These are phyloP conservation scores for Cyclocybe aegerita DNA, from an alignment of 768 basidiomycete species.

Conservation along the genomic window DNA sequence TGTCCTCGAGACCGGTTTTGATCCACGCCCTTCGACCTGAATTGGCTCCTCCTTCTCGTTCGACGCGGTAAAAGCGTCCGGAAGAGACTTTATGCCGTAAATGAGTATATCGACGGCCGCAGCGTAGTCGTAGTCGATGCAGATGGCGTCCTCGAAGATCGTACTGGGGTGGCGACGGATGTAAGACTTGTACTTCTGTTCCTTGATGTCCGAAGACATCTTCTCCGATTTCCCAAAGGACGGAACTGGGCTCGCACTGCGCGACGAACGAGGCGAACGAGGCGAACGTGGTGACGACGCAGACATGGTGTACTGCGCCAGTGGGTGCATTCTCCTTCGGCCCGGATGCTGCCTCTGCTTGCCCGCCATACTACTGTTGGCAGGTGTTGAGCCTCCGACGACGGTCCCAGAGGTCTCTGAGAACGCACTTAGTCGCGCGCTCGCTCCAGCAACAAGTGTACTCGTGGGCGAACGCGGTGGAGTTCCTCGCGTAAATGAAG, in stretches of 20 bases:
- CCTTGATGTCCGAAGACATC: neutral
- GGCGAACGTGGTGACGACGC: neutral
- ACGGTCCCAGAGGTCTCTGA: too few species aligned
- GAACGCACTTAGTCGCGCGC: too few species aligned
- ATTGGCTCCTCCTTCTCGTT: neutral
- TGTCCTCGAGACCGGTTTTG: neutral
- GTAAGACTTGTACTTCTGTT: neutral
- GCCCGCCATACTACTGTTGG: too few species aligned
- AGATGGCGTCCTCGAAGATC: neutral
- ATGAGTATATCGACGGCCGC: slow-evolving; percentile 10
- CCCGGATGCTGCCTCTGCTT: too few species aligned
- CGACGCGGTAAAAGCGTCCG: too few species aligned
- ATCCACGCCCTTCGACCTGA: neutral
- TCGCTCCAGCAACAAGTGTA: too few species aligned
- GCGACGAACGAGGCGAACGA: neutral
- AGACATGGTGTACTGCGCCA: too few species aligned
- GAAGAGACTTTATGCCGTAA: neutral
- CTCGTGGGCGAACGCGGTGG: too few species aligned
- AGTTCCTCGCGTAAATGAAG: too few species aligned
- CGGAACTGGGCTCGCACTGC: neutral
- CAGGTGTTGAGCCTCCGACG: too few species aligned
- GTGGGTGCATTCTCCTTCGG: too few species aligned
- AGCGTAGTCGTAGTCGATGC: slow-evolving; percentile 15
- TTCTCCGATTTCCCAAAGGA: neutral
- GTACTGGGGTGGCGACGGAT: too few species aligned